Evolutionary conservation across 2,329 filamentous ascomycete species (phyloP).

Genomic region (Trichoderma koningii): DNA sequence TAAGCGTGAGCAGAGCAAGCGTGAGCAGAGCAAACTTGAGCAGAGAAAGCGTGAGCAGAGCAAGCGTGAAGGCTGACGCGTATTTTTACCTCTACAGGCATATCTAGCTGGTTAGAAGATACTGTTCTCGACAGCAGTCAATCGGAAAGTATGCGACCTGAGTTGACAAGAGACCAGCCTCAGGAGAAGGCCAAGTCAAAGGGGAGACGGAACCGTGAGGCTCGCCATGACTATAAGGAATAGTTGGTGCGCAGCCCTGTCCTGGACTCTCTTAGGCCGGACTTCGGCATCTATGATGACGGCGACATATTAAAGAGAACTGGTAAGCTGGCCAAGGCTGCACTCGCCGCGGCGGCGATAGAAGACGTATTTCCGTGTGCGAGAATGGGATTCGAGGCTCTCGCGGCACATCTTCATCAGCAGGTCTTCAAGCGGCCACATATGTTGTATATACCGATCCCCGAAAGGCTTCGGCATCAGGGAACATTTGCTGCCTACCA

Average conservation of each 20-base stretch:
- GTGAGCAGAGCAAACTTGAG: too few species aligned
- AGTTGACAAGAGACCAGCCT: constrained; percentile 55
- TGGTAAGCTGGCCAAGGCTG: constrained; percentile 48
- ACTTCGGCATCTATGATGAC: constrained; percentile 39
- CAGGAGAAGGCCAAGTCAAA: constrained; percentile 52
- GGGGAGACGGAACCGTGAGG: constrained; percentile 54
- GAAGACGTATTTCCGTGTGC: too few species aligned
- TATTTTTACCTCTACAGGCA: constrained; percentile 60
- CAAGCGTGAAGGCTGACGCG: constrained; percentile 68
- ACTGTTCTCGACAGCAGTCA: constrained; percentile 62
- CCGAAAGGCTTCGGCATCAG: too few species aligned
- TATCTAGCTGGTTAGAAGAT: constrained; percentile 57
- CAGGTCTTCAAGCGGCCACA: too few species aligned
- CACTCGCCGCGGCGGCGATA: constrained; percentile 50
- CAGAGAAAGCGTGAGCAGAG: constrained; percentile 92
- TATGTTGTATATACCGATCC: too few species aligned
- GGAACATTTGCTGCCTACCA: too few species aligned
- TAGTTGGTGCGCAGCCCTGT: constrained; percentile 52
- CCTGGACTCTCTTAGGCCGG: constrained; percentile 49
- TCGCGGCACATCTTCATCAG: too few species aligned
- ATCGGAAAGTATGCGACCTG: constrained; percentile 58
- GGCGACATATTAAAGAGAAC: constrained; percentile 51
- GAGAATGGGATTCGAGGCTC: too few species aligned
- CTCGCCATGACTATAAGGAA: constrained; percentile 58
- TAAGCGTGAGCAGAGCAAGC: too few species aligned